Percentiles rank a stretch among this genome's conserved stretches.
These are phyloP conservation scores for Botrytis squamosa DNA, from an alignment of 2,329 filamentous ascomycete species.

Conservation along the genomic window DNA sequence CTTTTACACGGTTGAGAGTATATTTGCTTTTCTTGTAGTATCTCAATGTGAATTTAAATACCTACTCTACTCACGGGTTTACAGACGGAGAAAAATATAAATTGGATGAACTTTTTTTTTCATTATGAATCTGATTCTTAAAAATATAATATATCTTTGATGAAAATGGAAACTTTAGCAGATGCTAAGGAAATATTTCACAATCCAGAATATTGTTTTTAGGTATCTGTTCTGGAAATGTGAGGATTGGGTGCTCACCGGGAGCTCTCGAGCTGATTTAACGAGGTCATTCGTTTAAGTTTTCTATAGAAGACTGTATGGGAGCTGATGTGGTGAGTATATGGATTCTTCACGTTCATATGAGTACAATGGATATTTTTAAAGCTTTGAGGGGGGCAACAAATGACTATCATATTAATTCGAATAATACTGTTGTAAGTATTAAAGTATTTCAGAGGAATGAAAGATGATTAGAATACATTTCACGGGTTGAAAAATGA, in stretches of 20 bases:
- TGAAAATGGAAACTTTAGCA: neutral
- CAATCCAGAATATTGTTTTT: neutral
- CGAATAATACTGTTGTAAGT: neutral
- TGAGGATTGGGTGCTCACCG: neutral
- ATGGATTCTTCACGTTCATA: neutral
- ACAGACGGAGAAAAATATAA: neutral
- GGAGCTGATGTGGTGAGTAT: neutral
- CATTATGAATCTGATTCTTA: neutral
- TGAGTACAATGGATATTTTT: neutral
- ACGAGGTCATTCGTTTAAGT: neutral
- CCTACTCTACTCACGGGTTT: neutral
- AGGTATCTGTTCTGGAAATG: rapidly evolving
- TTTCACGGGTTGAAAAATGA: neutral
- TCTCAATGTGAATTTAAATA: rapidly evolving
- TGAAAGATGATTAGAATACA: neutral
- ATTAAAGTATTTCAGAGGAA: neutral
- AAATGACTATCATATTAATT: neutral
- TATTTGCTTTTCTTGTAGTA: neutral
- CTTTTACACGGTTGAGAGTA: neutral
- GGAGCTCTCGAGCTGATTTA: neutral
- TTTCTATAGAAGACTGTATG: neutral
- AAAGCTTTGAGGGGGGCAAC: neutral
- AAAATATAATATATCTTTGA: neutral
- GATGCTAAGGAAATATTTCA: neutral
- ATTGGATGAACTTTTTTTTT: rapidly evolving